phyloP scores from a whole-genome alignment of 257 asterid species.

The Lithospermum erythrorhizon region DNA sequence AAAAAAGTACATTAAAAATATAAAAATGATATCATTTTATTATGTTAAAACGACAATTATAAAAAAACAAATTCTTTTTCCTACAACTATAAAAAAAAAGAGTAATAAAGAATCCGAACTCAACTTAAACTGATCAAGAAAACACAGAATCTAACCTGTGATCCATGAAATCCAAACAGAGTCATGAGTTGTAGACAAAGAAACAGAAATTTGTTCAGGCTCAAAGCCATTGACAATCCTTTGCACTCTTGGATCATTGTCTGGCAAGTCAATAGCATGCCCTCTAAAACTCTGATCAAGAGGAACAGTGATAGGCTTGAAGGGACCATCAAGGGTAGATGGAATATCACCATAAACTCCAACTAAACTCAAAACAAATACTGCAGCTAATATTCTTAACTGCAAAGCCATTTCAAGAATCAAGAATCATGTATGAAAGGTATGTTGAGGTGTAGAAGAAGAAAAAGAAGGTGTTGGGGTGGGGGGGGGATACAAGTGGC shows the following conservation, averaged over 20 bases:
- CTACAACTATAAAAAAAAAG: no score
- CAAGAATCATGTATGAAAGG: neutral
- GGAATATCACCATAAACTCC: conserved; percentile 32
- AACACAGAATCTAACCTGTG: conserved; percentile 37
- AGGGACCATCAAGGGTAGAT: conserved; percentile 84
- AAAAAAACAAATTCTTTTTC: no score
- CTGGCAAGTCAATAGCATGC: conserved; percentile 73
- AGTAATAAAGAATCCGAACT: no score
- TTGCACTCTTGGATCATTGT: conserved; percentile 64
- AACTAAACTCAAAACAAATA: conserved; percentile 17
- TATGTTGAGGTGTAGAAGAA: neutral
- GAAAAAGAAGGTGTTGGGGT: no score
- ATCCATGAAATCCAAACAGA: conserved; percentile 96
- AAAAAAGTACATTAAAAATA: no score
- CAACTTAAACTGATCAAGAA: neutral
- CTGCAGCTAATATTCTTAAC: conserved; percentile 5
- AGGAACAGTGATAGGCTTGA: conserved; percentile 63
- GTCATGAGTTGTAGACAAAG: conserved; percentile 61
- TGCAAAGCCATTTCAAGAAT: conserved; percentile 16
- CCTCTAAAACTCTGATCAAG: conserved; percentile 68
- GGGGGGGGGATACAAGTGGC: no score
- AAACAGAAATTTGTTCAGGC: conserved; percentile 82
- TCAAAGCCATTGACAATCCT: conserved; percentile 52
- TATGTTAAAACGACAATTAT: no score
- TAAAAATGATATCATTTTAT: no score